A percentile compares a stretch with the other conserved stretches of the same genome.
Conservation (phyloP, 495 filamentous ascomycete genomes). For the Tuber umbilicatum region DNA sequence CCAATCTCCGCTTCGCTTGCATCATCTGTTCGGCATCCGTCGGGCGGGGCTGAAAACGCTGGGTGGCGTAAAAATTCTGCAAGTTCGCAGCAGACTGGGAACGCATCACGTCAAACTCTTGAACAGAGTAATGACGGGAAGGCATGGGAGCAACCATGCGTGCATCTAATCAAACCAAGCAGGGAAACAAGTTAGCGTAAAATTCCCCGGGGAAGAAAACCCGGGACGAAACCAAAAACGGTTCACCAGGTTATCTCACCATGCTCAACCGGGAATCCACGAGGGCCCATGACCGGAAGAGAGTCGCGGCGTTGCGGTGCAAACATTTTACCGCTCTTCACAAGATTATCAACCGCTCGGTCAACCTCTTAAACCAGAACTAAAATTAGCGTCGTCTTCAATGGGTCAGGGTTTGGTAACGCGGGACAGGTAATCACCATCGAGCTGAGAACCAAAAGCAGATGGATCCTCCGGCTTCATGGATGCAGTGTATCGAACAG, state of each 20-base stretch:
- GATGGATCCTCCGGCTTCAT: constrained; percentile 66
- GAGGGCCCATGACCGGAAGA: constrained; percentile 62
- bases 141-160: constrained; percentile 35
- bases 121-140: constrained; percentile 72
- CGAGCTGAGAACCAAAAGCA: constrained; percentile 83
- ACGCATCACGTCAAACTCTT: constrained; percentile 66
- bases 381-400: constrained; percentile 19
- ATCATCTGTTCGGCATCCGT: constrained; percentile 97
- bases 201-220: neutral
- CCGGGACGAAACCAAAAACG: constrained; percentile 3
- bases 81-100: constrained; percentile 70
- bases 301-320: constrained; percentile 76
- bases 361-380: constrained; percentile 70
- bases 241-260: constrained; percentile 42
- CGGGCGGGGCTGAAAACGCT: constrained; percentile 84
- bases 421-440: constrained; percentile 57
- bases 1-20: constrained; percentile 97
- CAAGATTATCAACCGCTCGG: constrained; percentile 86
- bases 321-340: constrained; percentile 93
- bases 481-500: constrained; percentile 64
- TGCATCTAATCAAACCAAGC: constrained; percentile 24
- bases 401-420: constrained; percentile 6
- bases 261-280: constrained; percentile 53
- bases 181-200: constrained; percentile 3
- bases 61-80: constrained; percentile 87